These are phyloP conservation scores for Botrytis byssoidea DNA, from an alignment of 2,329 filamentous ascomycete species.

Conservation along the genomic window DNA sequence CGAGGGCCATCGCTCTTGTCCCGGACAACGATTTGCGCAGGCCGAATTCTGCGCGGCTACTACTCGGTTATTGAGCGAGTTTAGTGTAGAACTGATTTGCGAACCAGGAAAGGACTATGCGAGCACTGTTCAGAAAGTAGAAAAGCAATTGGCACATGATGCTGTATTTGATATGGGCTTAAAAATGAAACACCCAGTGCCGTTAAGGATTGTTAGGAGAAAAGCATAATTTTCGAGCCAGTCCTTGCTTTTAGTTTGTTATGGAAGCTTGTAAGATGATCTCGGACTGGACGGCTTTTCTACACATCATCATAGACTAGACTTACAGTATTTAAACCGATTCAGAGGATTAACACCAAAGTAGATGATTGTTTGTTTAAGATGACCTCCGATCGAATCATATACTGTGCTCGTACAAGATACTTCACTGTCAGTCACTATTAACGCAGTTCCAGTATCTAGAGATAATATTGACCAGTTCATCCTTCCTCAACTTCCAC, in stretches of 20 bases:
- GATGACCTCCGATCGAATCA: too few relatives aligned
- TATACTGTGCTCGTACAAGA: too few relatives aligned
- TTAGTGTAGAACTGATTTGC: background rate
- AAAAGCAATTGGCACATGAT: background rate
- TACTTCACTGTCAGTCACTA: too few relatives aligned
- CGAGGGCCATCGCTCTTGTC: constrained; percentile 1
- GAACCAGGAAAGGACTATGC: background rate
- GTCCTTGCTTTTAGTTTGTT: background rate
- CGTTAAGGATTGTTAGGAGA: background rate
- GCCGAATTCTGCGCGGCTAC: background rate
- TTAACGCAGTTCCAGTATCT: too few relatives aligned
- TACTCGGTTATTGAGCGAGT: background rate
- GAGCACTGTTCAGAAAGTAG: background rate
- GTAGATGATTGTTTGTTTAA: too few relatives aligned
- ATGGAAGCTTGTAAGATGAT: too few relatives aligned
- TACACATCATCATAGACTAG: too few relatives aligned
- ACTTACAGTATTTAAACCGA: too few relatives aligned
- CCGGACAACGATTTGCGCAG: background rate
- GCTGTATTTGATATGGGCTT: constrained; percentile 9
- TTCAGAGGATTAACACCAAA: too few relatives aligned
- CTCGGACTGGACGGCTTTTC: too few relatives aligned
- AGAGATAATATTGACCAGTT: too few relatives aligned
- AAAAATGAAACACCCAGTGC: constrained; percentile 1
- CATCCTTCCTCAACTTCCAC: background rate
- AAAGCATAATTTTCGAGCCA: background rate